A percentile compares a stretch with the other conserved stretches of the same genome.
Evolutionary conservation across 78 protist genomes (phyloP).

Genomic region (Corallochytrium limacisporum): DNA sequence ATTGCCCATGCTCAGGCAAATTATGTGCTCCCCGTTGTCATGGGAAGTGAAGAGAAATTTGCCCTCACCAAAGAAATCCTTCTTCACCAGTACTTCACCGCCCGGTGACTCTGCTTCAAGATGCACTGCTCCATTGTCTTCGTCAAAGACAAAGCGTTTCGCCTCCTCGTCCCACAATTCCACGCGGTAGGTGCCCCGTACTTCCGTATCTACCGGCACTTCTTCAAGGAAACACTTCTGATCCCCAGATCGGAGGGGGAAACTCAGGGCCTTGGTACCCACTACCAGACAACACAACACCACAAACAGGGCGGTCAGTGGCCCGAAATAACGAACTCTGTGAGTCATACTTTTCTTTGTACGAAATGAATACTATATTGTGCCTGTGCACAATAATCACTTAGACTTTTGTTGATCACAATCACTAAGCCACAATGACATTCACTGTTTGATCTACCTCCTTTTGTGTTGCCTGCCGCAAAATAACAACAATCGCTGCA

Average conservation of each 20-base stretch:
- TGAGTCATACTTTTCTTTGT: too few relatives aligned
- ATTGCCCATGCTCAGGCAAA: slow-evolving; percentile 9
- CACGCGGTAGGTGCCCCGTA: not conserved
- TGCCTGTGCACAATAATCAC: too few relatives aligned
- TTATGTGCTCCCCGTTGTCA: slow-evolving; percentile 16
- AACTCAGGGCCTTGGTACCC: not conserved
- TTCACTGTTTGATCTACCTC: too few relatives aligned
- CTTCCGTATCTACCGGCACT: slow-evolving; percentile 9
- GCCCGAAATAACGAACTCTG: too few relatives aligned
- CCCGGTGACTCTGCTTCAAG: not conserved
- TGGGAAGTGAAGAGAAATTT: slow-evolving; percentile 14
- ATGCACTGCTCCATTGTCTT: not conserved
- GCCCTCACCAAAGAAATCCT: not conserved
- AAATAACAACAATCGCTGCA: too few relatives aligned
- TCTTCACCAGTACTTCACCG: not conserved
- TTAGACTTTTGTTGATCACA: too few relatives aligned
- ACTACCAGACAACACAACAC: too few relatives aligned
- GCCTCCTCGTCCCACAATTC: not conserved
- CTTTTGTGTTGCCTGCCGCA: too few relatives aligned
- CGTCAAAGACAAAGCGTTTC: not conserved
- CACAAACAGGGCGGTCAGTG: too few relatives aligned
- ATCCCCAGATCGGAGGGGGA: slow-evolving; percentile 6
- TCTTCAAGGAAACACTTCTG: slow-evolving; percentile 19
- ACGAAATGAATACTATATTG: too few relatives aligned
- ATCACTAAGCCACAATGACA: too few relatives aligned